These are phyloP conservation scores for Carallia pectinifolia DNA, from an alignment of 345 rosid species.

Conservation along the genomic window DNA sequence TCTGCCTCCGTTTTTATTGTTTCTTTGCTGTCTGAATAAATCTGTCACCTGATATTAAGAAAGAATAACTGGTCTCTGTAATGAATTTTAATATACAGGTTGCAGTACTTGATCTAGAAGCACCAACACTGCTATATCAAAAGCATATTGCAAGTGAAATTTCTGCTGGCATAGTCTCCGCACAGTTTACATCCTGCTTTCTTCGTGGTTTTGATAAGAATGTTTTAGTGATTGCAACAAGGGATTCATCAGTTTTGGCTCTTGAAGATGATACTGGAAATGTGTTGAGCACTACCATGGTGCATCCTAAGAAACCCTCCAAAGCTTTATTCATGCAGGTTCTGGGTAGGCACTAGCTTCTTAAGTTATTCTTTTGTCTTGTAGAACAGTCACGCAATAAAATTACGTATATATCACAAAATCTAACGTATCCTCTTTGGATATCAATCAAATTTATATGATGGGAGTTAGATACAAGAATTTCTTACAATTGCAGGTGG, in stretches of 20 bases:
- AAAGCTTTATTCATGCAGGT: slow-evolving; percentile 76
- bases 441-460: background rate
- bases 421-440: background rate
- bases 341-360: slow-evolving; percentile 42
- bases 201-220: slow-evolving; percentile 83
- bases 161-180: slow-evolving; percentile 58
- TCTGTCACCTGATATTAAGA: background rate
- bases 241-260: slow-evolving; percentile 75
- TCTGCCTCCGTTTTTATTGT: background rate
- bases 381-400: background rate
- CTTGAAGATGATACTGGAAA: slow-evolving; percentile 71
- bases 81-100: slow-evolving; percentile 41
- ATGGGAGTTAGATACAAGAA: slow-evolving; percentile 3
- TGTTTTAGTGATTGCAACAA: slow-evolving; percentile 65
- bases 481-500: slow-evolving; percentile 41
- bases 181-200: slow-evolving; percentile 63
- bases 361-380: background rate
- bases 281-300: slow-evolving; percentile 49
- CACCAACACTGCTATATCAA: slow-evolving; percentile 46
- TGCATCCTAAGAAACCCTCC: slow-evolving; percentile 84
- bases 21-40: background rate
- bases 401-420: background rate
- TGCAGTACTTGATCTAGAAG: slow-evolving; percentile 58
- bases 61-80: background rate
- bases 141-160: slow-evolving; percentile 67